Percentiles rank a stretch among this genome's conserved stretches.
phyloP scores from a whole-genome alignment of 2,329 filamentous ascomycete species.

The Claviceps sp. region DNA sequence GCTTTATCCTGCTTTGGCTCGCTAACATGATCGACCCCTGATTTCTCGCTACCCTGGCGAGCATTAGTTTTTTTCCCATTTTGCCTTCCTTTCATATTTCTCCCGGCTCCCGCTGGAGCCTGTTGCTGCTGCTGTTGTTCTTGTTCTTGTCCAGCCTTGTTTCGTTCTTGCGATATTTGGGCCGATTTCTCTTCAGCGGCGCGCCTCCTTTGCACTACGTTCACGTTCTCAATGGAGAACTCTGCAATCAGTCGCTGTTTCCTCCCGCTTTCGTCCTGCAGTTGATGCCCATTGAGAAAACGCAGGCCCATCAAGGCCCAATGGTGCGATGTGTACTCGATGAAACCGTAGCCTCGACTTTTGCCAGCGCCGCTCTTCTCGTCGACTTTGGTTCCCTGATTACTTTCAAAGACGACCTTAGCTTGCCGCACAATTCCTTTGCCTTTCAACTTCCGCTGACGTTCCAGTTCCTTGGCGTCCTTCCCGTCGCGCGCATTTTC shows the following conservation, averaged over 20 bases:
- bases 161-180: constrained; percentile 18
- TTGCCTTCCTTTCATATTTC: background rate
- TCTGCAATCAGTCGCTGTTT: constrained; percentile 88
- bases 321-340: constrained; percentile 89
- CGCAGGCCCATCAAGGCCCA: constrained; percentile 89
- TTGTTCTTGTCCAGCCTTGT: constrained; percentile 15
- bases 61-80: background rate
- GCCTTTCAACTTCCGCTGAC: constrained; percentile 63
- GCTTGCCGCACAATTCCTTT: constrained; percentile 84
- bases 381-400: constrained; percentile 68
- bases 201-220: constrained; percentile 69
- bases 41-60: constrained; percentile 11
- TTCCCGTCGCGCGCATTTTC: constrained; percentile 70
- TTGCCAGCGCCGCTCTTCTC: constrained; percentile 67
- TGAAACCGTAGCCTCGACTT: constrained; percentile 90
- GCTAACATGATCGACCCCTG: constrained; percentile 12
- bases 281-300: constrained; percentile 72
- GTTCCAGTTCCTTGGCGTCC: constrained; percentile 69
- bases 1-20: constrained; percentile 22
- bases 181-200: constrained; percentile 22
- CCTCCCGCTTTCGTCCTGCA: constrained; percentile 52
- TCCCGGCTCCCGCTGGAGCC: background rate
- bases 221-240: constrained; percentile 95
- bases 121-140: background rate
- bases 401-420: constrained; percentile 87